Base-by-base conservation (phyloP, 1,139 yeast species). In the Nakaseomyces delphensis region DNA sequence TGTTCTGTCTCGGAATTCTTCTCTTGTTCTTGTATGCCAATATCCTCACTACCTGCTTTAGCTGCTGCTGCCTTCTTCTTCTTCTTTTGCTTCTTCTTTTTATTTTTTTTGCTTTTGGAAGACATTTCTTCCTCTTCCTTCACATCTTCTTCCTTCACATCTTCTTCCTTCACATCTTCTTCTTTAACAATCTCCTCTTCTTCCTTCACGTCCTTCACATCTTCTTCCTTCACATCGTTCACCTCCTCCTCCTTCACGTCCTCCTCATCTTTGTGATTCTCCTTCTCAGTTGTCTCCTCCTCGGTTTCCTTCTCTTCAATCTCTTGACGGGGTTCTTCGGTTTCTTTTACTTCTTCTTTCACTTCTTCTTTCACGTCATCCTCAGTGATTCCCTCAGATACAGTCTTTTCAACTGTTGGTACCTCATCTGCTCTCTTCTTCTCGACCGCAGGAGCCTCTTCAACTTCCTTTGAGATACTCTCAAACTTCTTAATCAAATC, bases 401-500 rank as follows among this genome's bases (percentile, higher is more conserved):
- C 16, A 21, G 13, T 13, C 20, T 39, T 43, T 13, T 35, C 15
- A n/a, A 11, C 15, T 7, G 20, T 15, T 21, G n/a, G 13, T n/a
- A 11, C 21, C 1, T 5, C 13, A 7, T 35, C 45, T 15, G 36
- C 43, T 24, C 47, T 47, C 39, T 45, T 45, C 13, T 25, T 25
- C 28, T 25, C 38, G 29, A 24, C 16, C 10, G 29, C 3, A 9
- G 25, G 14, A 16, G 8, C 24, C 1, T 10, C 20, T 11, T 36
- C 45, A 13, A 38, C 43, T 24, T 48, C 48, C 39, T 45, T 45
- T n/a, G 61, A 47, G 30, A 58, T 50, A 19, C 45, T 56, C 42
- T 62, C 66, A 46, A 62, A 62, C 45, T 60, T 60, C 41, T 60
- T 60, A 33, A 62, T 62, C 43, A 62, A 49, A 43, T 62, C 66